Evolutionary conservation across 441 rosid genomes (phyloP).

Genomic region (Viola pubescens): DNA sequence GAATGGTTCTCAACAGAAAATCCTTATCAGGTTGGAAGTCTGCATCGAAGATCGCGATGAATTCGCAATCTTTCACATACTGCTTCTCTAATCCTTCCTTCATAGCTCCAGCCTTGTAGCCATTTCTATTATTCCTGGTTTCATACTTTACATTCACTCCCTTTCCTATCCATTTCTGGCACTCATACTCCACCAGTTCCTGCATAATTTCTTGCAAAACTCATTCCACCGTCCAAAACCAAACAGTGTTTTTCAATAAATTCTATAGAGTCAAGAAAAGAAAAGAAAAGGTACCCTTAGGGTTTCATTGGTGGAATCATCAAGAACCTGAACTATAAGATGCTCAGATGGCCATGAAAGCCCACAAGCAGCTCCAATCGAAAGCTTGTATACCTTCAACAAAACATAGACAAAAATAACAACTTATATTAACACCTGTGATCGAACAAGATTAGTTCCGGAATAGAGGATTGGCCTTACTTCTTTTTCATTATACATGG

Average conservation of each 20-base stretch:
- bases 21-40: slow-evolving; percentile 37
- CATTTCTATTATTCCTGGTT: slow-evolving; percentile 29
- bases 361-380: slow-evolving; percentile 38
- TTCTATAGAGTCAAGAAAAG: background rate
- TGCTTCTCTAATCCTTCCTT: slow-evolving; percentile 30
- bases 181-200: slow-evolving; percentile 37
- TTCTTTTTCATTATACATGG: slow-evolving; percentile 23
- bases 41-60: slow-evolving; percentile 35
- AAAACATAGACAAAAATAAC: background rate
- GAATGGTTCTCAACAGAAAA: slow-evolving; percentile 28
- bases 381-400: slow-evolving; percentile 33
- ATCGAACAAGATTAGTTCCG: too few species aligned
- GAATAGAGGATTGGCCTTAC: background rate
- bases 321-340: slow-evolving; percentile 38
- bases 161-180: slow-evolving; percentile 30
- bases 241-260: background rate
- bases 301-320: slow-evolving; percentile 31
- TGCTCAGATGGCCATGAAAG: slow-evolving; percentile 35
- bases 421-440: too few species aligned
- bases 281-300: slow-evolving; percentile 22
- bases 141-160: slow-evolving; percentile 34
- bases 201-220: slow-evolving; percentile 4
- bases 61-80: slow-evolving; percentile 29
- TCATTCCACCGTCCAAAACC: background rate
- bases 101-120: slow-evolving; percentile 35